A percentile compares a stretch with the other conserved stretches of the same genome.
phyloP scores from a whole-genome alignment of 352 stramenopile genomes.

The Blastocystis sp. region DNA sequence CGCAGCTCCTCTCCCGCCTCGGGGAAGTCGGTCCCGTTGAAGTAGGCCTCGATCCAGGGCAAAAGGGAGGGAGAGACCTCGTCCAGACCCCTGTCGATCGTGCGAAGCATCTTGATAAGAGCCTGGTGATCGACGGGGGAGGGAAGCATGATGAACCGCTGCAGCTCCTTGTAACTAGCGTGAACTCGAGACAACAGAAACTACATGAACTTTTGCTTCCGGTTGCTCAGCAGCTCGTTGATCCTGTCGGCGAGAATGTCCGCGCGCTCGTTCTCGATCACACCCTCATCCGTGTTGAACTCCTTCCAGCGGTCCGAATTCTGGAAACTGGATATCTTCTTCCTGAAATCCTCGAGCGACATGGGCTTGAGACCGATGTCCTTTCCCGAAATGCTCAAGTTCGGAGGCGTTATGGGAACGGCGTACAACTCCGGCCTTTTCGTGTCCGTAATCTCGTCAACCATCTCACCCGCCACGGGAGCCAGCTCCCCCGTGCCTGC shows the following conservation, averaged over 20 bases:
- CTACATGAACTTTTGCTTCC: constrained; percentile 72
- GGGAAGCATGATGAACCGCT: constrained; percentile 73
- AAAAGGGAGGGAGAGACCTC: constrained; percentile 59
- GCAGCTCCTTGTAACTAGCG: constrained; percentile 66
- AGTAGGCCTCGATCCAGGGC: constrained; percentile 71
- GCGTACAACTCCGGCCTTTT: constrained; percentile 39
- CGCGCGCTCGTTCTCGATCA: constrained; percentile 73
- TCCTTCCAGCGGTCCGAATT: constrained; percentile 65
- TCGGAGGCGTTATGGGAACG: constrained; percentile 56
- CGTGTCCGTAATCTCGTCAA: constrained; percentile 12
- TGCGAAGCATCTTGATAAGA: constrained; percentile 47
- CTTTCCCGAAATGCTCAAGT: constrained; percentile 68
- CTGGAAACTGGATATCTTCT: constrained; percentile 72
- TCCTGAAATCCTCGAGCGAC: constrained; percentile 68
- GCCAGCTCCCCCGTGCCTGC: not conserved
- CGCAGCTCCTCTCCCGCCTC: constrained; percentile 45
- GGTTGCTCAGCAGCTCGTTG: constrained; percentile 64
- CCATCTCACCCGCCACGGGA: constrained; percentile 16
- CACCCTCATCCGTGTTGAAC: constrained; percentile 68
- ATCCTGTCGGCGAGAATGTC: constrained; percentile 73
- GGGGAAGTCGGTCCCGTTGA: constrained; percentile 71
- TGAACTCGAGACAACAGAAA: not conserved
- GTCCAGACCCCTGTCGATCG: constrained; percentile 61
- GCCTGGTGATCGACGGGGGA: constrained; percentile 52
- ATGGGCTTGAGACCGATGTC: constrained; percentile 54